Percentiles rank a stretch among this genome's conserved stretches.
Conservation (phyloP, 495 filamentous ascomycete species). For the Haplographium delicatum region DNA sequence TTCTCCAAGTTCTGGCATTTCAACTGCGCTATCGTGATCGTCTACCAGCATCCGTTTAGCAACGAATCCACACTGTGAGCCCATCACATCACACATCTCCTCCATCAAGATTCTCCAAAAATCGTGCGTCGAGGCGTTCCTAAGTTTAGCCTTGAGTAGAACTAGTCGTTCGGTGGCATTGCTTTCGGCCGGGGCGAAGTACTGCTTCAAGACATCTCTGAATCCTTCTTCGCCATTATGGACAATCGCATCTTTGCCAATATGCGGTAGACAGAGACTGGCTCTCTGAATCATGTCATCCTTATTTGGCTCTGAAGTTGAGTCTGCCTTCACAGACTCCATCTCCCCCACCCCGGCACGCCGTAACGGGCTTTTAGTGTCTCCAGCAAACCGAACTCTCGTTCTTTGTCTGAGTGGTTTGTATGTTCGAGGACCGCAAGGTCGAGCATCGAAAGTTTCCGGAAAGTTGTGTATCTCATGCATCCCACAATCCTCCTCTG, state of each 20-base stretch:
- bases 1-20: slow-evolving; percentile 54
- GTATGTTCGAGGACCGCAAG: slow-evolving; percentile 19
- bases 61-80: slow-evolving; percentile 68
- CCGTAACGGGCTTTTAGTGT: slow-evolving; percentile 8
- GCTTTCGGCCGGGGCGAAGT: slow-evolving; percentile 51
- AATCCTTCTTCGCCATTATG: slow-evolving; percentile 49
- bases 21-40: slow-evolving; percentile 49
- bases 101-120: slow-evolving; percentile 68
- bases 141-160: slow-evolving; percentile 55
- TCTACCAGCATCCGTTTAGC: slow-evolving; percentile 59
- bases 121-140: slow-evolving; percentile 47
- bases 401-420: slow-evolving; percentile 16
- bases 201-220: slow-evolving; percentile 25
- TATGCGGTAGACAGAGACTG: slow-evolving; percentile 41
- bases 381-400: slow-evolving; percentile 10
- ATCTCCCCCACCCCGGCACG: slow-evolving; percentile 15
- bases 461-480: slow-evolving; percentile 7
- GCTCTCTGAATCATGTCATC: slow-evolving; percentile 21
- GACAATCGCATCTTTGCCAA: slow-evolving; percentile 31
- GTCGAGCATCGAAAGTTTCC: slow-evolving; percentile 9
- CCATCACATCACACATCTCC: slow-evolving; percentile 56
- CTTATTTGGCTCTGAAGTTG: neutral
- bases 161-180: slow-evolving; percentile 59
- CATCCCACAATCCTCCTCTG: slow-evolving; percentile 12
- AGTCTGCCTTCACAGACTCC: neutral